Evolutionary conservation across 164 flowering plant genomes (phyloP).

Genomic region (Saururus chinensis): DNA sequence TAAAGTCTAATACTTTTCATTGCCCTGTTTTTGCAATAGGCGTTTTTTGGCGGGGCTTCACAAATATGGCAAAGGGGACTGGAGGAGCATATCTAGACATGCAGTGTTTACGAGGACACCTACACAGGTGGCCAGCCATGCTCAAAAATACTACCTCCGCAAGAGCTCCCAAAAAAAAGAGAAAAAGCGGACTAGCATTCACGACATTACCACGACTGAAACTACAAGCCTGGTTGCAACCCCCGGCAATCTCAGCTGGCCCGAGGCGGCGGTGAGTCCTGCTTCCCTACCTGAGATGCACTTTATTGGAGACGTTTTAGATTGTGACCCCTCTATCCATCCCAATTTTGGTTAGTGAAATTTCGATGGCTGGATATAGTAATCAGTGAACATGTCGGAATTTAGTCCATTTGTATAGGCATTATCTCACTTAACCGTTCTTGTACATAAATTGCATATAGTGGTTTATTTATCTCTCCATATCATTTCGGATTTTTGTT

Average conservation of each 20-base stretch:
- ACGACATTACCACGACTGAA: slow-evolving; percentile 53
- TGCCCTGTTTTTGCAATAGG: slow-evolving; percentile 27
- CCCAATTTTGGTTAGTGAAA: background rate
- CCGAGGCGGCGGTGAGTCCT: background rate
- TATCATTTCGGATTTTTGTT: too few species aligned
- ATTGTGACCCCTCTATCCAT: background rate
- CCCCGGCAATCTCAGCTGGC: slow-evolving; percentile 8
- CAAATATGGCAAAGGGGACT: slow-evolving; percentile 59
- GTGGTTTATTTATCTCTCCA: too few species aligned
- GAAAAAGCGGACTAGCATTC: slow-evolving; percentile 68
- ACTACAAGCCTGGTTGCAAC: slow-evolving; percentile 11
- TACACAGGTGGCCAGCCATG: slow-evolving; percentile 75
- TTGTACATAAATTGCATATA: too few species aligned
- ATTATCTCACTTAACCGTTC: too few species aligned
- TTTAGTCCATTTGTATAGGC: too few species aligned
- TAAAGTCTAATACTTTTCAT: background rate
- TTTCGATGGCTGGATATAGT: background rate
- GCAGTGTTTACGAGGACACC: slow-evolving; percentile 60
- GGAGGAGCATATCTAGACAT: slow-evolving; percentile 78
- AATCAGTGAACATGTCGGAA: too few species aligned
- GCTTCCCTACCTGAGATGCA: too few species aligned
- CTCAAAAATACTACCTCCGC: slow-evolving; percentile 63
- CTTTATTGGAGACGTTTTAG: background rate
- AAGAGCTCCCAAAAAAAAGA: slow-evolving; percentile 40
- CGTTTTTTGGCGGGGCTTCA: slow-evolving; percentile 44